Base-by-base conservation (phyloP, 2,329 filamentous ascomycete genomes). In the Shiraia bambusicola region DNA sequence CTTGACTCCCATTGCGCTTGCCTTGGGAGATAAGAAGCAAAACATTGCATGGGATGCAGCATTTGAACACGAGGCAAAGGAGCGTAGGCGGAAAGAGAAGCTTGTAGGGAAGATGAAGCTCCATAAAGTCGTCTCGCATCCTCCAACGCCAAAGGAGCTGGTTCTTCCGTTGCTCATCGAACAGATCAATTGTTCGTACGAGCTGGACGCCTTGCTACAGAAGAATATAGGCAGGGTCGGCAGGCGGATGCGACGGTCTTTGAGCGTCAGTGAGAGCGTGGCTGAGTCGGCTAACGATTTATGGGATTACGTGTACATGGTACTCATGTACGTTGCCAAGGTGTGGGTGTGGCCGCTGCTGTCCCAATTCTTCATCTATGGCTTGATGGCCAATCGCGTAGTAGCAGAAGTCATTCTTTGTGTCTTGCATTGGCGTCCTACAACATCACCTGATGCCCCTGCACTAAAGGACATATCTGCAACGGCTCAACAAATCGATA, bases 401-500 rank as follows among this genome's bases (percentile, higher is more conserved):
- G 76, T 84, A 30, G 92, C 88, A 14, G 93, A 98, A 67, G 74
- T 86, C 34, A 73, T 96, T 10, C 74, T 98, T 19, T 74, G 79
- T 15, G 66, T 96, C 19, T 75, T 98, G 10, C 92, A 97, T 70
- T 97, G 91, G 82, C 83, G 89, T 25, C 77, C 83, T 16, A 81
- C 85, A 33, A 56, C 55, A 14, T 86, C 88, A 6, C 27, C 25
- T 7, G 84, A 86, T 29, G 85, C 84, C 35, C 84, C 90, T 28
- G 93, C 93, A 1, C 72, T 98, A 41, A 97, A 97, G 66, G 93
- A 98, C 65, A 83, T 97, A 31, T 97, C 91, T 24, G 93, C 93
- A 11, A 97, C 92, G 0, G 93, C 93, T 16, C 93, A 98, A 66
- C 93, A 98, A 69, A 84, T 98, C 26, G 93, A 98, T 69, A 96